Evolutionary conservation across 257 asterid species (phyloP).

Genomic region (Salvia miltiorrhiza): DNA sequence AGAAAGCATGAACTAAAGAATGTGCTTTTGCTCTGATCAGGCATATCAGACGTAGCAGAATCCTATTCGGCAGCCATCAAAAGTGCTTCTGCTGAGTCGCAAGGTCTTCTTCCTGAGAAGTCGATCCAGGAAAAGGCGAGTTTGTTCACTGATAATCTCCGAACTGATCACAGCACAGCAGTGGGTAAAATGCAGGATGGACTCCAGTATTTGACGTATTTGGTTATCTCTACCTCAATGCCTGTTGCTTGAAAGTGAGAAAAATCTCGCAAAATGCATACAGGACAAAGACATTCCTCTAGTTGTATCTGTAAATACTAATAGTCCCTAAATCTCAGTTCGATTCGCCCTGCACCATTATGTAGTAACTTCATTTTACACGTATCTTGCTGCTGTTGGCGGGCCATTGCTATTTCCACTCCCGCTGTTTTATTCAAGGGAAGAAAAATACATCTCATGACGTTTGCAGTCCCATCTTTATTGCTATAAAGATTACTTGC

Average conservation of each 20-base stretch:
- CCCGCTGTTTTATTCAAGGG: conserved; percentile 50
- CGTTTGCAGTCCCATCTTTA: background rate
- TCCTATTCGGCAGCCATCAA: conserved; percentile 67
- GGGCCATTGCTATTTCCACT: background rate
- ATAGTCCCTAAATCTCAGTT: conserved; percentile 31
- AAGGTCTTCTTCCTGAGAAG: conserved; percentile 37
- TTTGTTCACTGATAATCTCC: conserved; percentile 55
- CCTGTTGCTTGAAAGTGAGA: conserved; percentile 47
- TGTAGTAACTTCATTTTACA: background rate
- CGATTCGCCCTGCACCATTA: background rate
- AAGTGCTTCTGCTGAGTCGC: conserved; percentile 46
- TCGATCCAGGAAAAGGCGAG: conserved; percentile 64
- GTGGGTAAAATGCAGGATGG: conserved; percentile 82
- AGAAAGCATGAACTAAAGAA: too few species aligned
- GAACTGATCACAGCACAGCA: conserved; percentile 62
- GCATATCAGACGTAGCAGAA: conserved; percentile 87
- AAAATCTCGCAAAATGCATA: background rate
- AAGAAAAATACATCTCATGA: conserved; percentile 18
- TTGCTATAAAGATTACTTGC: background rate
- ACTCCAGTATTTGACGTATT: conserved; percentile 60
- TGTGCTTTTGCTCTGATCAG: conserved; percentile 34
- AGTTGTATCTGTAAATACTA: conserved; percentile 45
- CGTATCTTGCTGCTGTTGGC: conserved; percentile 11
- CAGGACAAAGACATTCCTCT: background rate
- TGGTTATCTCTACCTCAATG: conserved; percentile 73